These are phyloP conservation scores for Crataegus laevigata DNA, from an alignment of 306 rosid genomes.

Conservation along the genomic window DNA sequence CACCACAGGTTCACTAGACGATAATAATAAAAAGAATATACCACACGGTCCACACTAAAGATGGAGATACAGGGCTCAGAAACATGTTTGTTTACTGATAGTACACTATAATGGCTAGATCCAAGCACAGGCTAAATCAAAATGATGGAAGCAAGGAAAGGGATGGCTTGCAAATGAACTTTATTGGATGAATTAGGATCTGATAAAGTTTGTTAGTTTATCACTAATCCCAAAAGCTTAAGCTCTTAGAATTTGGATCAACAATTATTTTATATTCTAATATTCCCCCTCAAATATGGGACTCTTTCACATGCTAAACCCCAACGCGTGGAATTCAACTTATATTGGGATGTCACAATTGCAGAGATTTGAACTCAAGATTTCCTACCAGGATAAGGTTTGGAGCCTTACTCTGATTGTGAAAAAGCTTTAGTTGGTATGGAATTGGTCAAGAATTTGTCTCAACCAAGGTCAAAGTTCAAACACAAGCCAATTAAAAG, in stretches of 20 bases:
- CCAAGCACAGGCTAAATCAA: neutral
- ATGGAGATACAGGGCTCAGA: slow-evolving; percentile 3
- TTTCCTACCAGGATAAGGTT: neutral
- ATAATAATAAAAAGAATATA: neutral
- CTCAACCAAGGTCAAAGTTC: neutral
- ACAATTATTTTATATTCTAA: neutral
- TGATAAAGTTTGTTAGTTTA: neutral
- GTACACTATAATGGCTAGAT: neutral
- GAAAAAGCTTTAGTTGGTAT: neutral
- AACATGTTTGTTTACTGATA: slow-evolving; percentile 5
- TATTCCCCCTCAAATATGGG: neutral
- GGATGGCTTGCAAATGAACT: neutral
- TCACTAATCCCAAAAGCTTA: neutral
- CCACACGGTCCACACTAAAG: neutral
- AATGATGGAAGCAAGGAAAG: neutral
- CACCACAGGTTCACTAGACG: neutral
- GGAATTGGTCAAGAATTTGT: neutral
- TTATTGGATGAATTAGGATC: neutral
- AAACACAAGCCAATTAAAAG: neutral
- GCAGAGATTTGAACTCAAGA: neutral
- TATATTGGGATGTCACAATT: neutral
- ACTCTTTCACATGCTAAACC: neutral
- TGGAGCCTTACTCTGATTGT: neutral
- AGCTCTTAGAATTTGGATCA: neutral
- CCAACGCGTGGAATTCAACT: neutral